These are phyloP conservation scores for Chimonanthus salicifolius DNA, from an alignment of 164 flowering plant genomes.

Conservation along the genomic window DNA sequence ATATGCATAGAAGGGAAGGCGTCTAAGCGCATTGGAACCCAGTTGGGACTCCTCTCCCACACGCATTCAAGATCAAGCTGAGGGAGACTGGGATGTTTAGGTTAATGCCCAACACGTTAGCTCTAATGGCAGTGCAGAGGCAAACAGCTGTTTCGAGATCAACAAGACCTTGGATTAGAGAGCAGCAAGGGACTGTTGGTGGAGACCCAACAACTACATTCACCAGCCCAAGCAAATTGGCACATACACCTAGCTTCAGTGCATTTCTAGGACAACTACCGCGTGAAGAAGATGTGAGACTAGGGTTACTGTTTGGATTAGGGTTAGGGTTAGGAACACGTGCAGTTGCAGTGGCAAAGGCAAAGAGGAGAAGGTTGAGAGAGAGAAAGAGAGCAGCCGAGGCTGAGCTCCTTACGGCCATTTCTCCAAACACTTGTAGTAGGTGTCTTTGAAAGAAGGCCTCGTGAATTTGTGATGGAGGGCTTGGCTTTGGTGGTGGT, in stretches of 20 bases:
- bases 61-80: conserved; percentile 35
- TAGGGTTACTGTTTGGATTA: conserved; percentile 2
- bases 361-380: conserved; percentile 62
- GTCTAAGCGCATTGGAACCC: conserved; percentile 40
- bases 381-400: conserved; percentile 41
- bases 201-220: conserved; percentile 29
- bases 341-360: conserved; percentile 34
- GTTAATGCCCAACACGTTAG: conserved; percentile 47
- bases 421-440: conserved; percentile 6
- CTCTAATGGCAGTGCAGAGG: conserved; percentile 60
- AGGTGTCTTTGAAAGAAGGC: too few species aligned
- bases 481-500: too few species aligned
- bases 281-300: conserved; percentile 18
- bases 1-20: too few species aligned
- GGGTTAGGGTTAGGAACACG: conserved; percentile 15
- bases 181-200: conserved; percentile 41
- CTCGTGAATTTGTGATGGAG: too few species aligned
- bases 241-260: conserved; percentile 53
- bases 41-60: conserved; percentile 36
- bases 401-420: conserved; percentile 42
- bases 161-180: conserved; percentile 41
- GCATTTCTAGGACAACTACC: conserved; percentile 48
- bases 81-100: conserved; percentile 42
- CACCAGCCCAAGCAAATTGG: conserved; percentile 34
- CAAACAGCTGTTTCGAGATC: conserved; percentile 54